Conservation (phyloP, 225 moss, liverwort and hornwort species). For the Marchantia polymorpha region DNA sequence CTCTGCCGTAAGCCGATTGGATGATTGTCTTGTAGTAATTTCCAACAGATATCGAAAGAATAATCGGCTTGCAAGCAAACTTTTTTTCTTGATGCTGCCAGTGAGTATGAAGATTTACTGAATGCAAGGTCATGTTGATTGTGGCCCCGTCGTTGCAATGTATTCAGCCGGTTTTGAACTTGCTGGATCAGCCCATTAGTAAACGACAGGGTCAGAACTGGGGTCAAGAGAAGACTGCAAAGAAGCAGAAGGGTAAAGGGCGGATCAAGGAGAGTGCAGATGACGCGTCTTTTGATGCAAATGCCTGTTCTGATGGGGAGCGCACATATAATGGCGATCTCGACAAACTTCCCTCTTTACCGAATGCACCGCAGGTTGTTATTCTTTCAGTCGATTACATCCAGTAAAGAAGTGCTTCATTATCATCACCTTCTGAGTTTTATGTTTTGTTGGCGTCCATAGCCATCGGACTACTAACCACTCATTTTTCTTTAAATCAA, state of each 20-base stretch:
- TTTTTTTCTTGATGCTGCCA: not conserved
- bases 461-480: not conserved
- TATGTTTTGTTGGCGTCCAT: not conserved
- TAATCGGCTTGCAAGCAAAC: not conserved
- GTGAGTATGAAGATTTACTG: too few relatives aligned
- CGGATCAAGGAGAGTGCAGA: conserved; percentile 21
- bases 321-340: conserved; percentile 33
- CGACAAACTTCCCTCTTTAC: conserved; percentile 54
- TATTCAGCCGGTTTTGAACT: conserved; percentile 51
- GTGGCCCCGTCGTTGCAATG: not conserved
- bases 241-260: conserved; percentile 33
- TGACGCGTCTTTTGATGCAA: conserved; percentile 24
- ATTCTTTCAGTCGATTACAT: not conserved
- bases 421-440: not conserved
- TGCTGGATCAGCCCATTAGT: conserved; percentile 58
- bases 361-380: conserved; percentile 56
- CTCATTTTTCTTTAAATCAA: not conserved
- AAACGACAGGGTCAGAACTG: conserved; percentile 96
- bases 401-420: not conserved
- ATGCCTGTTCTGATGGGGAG: conserved; percentile 16
- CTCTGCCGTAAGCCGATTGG: too few relatives aligned
- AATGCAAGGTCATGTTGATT: not conserved
- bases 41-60: not conserved
- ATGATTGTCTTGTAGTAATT: not conserved
- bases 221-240: conserved; percentile 72